A percentile compares a stretch with the other conserved stretches of the same genome.
phyloP scores from a whole-genome alignment of 768 basidiomycete genomes.

The Phylloporus sp. region DNA sequence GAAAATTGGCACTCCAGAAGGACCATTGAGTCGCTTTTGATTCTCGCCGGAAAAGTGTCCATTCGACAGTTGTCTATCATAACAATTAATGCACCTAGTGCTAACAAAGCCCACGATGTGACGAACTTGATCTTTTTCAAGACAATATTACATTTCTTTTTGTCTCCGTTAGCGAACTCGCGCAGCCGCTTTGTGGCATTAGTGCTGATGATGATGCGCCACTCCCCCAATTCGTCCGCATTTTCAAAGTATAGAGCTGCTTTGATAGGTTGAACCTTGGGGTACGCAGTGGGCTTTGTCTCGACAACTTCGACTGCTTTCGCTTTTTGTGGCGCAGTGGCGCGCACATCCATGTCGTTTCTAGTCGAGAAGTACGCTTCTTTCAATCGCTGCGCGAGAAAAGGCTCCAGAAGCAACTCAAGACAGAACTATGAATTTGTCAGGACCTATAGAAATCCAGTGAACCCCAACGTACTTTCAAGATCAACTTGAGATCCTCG shows the following conservation, averaged over 20 bases:
- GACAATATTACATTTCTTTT: constrained; percentile 50
- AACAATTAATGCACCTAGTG: not conserved
- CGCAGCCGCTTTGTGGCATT: constrained; percentile 52
- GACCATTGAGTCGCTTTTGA: constrained; percentile 53
- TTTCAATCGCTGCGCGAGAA: constrained; percentile 8
- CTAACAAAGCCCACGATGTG: not conserved
- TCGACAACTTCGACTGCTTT: not conserved
- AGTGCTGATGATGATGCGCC: constrained; percentile 56
- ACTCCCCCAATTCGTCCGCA: constrained; percentile 58
- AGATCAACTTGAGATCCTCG: constrained; percentile 20
- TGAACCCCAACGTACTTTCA: constrained; percentile 24
- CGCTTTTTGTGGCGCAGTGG: not conserved
- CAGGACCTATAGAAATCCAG: not conserved
- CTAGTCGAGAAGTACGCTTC: constrained; percentile 6
- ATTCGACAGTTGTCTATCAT: constrained; percentile 57
- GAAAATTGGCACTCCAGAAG: constrained; percentile 52
- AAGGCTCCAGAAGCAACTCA: constrained; percentile 16
- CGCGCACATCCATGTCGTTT: not conserved
- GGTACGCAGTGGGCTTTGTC: constrained; percentile 32
- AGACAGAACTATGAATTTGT: constrained; percentile 24
- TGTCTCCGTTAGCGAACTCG: constrained; percentile 42
- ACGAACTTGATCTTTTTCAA: constrained; percentile 67
- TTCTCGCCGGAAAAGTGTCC: constrained; percentile 70
- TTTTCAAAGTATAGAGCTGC: constrained; percentile 59
- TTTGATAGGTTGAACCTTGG: constrained; percentile 55